Base-by-base conservation (phyloP, 805 yeast genomes). In the Saccharomycopsis vini region DNA sequence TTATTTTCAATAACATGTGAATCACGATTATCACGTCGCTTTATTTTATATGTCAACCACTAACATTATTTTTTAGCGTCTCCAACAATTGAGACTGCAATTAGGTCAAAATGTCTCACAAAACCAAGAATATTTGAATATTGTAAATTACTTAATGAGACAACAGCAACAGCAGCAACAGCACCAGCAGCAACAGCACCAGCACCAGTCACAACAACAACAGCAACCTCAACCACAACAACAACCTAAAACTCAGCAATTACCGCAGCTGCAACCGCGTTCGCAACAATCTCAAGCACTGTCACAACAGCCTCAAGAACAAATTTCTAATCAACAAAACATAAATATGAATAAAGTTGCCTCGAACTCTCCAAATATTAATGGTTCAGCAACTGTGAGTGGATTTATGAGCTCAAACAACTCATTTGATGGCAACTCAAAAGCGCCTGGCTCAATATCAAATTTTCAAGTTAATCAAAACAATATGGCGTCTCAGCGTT, bases 111-210 rank as follows among this genome's bases (percentile, higher is more conserved):
- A 48, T 13, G 49, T 37, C n/a, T 15, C 39, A 19, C 30, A 19
- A 18, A 48, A 36, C 19, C 42, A 24, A 16, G 50, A 47, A 33
- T 47, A 40, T 37, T 47, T 40, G 23, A 35, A 39, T n/a, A n/a
- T 47, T 21, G 41, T 46, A 9, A 20, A 34, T 16, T 46, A 29
- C 22, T 29, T 46, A 26, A 6, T n/a, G 13, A 16, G 36, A 18
- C 43, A 34, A 26, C 44, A 47, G 16, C 42, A 47, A 20, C 38
- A 30, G 9, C 20, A 30, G 13, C 20, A 36, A 19, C 36, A 34
- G 15, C 6, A 34, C 5, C 13, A 39, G 13, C 15, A 18, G 21
- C 20, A 26, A 10, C 32, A 26, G 9, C 40, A 23, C 23, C 22
- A 26, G 7, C 32, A 26, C 15, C 40, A 41, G 21, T 16, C 28